Evolutionary conservation across 768 basidiomycete genomes (phyloP).

Genomic region (Boletus tylopilopsis): DNA sequence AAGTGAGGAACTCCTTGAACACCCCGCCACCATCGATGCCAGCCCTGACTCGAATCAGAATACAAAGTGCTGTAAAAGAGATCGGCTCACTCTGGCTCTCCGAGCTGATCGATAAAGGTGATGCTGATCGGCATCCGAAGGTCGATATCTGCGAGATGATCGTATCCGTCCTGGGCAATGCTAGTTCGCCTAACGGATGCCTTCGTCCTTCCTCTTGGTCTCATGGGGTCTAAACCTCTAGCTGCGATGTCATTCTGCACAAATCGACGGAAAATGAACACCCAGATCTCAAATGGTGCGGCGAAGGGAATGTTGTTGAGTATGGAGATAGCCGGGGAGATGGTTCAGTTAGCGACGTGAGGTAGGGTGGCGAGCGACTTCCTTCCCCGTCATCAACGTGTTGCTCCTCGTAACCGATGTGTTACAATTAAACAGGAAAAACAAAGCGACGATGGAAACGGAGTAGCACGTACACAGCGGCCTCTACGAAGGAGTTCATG

Average conservation of each 20-base stretch:
- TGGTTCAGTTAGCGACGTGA: slow-evolving; percentile 70
- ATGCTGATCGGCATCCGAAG: slow-evolving; percentile 85
- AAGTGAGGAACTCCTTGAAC: slow-evolving; percentile 97
- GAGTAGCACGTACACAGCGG: slow-evolving; percentile 61
- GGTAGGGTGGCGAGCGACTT: slow-evolving; percentile 30
- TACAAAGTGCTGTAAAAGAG: background rate
- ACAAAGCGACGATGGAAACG: background rate
- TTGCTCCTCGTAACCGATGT: slow-evolving; percentile 71
- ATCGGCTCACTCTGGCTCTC: slow-evolving; percentile 69
- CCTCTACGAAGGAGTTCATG: slow-evolving; percentile 73
- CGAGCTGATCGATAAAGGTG: slow-evolving; percentile 89
- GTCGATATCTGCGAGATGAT: slow-evolving; percentile 70
- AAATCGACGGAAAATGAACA: slow-evolving; percentile 85
- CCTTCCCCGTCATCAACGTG: slow-evolving; percentile 38
- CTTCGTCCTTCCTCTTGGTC: slow-evolving; percentile 20
- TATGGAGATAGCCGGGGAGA: slow-evolving; percentile 53
- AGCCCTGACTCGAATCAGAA: slow-evolving; percentile 42
- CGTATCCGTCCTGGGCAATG: slow-evolving; percentile 91
- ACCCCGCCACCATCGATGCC: slow-evolving; percentile 97
- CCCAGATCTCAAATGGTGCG: slow-evolving; percentile 89
- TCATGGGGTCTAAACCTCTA: slow-evolving; percentile 15
- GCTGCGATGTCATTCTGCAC: slow-evolving; percentile 56
- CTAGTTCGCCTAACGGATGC: slow-evolving; percentile 52
- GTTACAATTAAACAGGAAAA: too few relatives aligned
- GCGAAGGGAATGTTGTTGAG: slow-evolving; percentile 96